Evolutionary conservation across 2,329 filamentous ascomycete species (phyloP).

Genomic region (Metarhizium anisopliae): DNA sequence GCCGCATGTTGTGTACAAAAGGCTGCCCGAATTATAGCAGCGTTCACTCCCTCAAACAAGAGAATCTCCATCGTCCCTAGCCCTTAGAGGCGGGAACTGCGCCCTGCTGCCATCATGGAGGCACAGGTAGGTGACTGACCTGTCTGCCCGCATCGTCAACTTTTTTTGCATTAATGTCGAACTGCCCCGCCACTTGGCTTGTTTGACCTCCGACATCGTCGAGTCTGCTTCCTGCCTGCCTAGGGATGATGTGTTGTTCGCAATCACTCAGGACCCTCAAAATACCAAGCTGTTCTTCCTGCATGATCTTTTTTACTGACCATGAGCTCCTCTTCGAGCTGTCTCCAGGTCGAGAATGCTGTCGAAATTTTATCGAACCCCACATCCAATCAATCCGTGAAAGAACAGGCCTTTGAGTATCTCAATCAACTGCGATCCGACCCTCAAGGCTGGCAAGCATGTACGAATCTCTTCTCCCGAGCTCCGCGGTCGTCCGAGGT

Average conservation of each 20-base stretch:
- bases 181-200: neutral
- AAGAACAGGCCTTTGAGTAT: constrained; percentile 76
- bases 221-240: neutral
- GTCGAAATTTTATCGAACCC: constrained; percentile 91
- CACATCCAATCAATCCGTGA: constrained; percentile 62
- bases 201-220: neutral
- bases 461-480: constrained; percentile 76
- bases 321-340: neutral
- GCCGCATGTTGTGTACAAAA: constrained; percentile 31
- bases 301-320: neutral
- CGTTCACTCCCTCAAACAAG: constrained; percentile 16
- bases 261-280: neutral
- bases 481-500: constrained; percentile 70
- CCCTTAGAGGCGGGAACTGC: constrained; percentile 3
- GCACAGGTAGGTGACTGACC: constrained; percentile 32
- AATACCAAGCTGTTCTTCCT: neutral
- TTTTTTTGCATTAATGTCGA: neutral
- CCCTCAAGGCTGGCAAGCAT: constrained; percentile 82
- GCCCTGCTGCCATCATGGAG: constrained; percentile 29
- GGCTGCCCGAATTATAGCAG: constrained; percentile 37
- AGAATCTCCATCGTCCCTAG: constrained; percentile 6
- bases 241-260: neutral
- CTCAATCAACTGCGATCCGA: constrained; percentile 71
- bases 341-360: constrained; percentile 73
- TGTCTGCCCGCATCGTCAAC: neutral